Percentiles rank a stretch among this genome's conserved stretches.
These are phyloP conservation scores for Paramecium sonneborni DNA, from an alignment of 73 alveolate genomes.

Conservation along the genomic window DNA sequence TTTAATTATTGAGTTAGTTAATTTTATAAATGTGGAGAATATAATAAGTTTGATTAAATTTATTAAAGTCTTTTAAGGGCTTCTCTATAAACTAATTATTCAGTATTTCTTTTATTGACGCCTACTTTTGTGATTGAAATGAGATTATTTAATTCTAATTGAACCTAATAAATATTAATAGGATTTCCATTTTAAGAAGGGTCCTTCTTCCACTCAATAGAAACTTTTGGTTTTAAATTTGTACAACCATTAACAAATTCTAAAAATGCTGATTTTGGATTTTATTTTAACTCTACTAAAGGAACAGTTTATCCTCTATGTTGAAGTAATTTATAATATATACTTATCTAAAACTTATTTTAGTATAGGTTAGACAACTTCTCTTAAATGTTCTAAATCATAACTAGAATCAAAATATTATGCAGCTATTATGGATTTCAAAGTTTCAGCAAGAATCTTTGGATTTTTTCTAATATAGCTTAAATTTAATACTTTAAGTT, in stretches of 20 bases:
- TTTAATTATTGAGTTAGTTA: not conserved
- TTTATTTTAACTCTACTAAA: not conserved
- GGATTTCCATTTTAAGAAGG: not conserved
- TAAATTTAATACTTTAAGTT: not conserved
- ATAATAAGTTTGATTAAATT: not conserved
- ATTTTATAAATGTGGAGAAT: not conserved
- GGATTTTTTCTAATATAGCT: not conserved
- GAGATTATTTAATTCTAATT: not conserved
- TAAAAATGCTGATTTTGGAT: constrained; percentile 16
- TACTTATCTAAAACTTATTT: constrained; percentile 1
- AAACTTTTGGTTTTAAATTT: not conserved
- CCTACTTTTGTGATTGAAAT: not conserved
- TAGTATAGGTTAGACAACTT: not conserved
- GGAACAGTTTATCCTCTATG: not conserved
- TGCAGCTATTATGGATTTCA: not conserved
- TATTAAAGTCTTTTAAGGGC: not conserved
- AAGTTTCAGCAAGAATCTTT: not conserved
- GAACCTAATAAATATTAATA: not conserved
- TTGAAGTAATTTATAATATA: not conserved
- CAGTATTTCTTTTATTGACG: not conserved
- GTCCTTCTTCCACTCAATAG: not conserved
- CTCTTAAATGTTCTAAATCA: not conserved
- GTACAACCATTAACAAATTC: not conserved
- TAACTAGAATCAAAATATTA: not conserved
- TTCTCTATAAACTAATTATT: not conserved